A percentile compares a stretch with the other conserved stretches of the same genome.
Evolutionary conservation across 2,329 filamentous ascomycete genomes (phyloP).

Genomic region (Thermochaetoides dissita): DNA sequence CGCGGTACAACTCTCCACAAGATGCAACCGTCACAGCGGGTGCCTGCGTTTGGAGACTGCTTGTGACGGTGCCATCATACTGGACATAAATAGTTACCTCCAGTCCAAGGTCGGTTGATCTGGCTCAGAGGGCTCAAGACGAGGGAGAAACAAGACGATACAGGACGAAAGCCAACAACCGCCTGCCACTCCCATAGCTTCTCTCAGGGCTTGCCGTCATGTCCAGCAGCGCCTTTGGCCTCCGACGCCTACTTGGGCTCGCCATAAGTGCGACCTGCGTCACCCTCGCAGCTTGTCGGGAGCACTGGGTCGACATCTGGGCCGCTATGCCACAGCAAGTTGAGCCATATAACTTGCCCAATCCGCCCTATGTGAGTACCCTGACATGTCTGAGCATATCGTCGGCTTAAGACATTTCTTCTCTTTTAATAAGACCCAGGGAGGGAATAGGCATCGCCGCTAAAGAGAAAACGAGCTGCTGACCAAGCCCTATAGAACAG

Average conservation of each 20-base stretch:
- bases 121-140: not conserved
- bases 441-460: not conserved
- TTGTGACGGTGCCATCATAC: not conserved
- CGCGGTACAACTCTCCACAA: not conserved
- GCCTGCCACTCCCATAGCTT: not conserved
- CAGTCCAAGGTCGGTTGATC: no score
- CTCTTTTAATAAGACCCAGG: not conserved
- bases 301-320: constrained; percentile 49
- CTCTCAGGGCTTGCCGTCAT: constrained; percentile 2
- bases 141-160: not conserved
- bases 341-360: constrained; percentile 44
- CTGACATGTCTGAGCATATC: not conserved
- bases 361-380: constrained; percentile 36
- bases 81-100: constrained; percentile 1
- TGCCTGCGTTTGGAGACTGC: constrained; percentile 7
- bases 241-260: constrained; percentile 10
- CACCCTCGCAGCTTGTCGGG: constrained; percentile 10
- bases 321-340: constrained; percentile 48
- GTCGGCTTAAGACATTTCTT: not conserved
- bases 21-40: constrained; percentile 6
- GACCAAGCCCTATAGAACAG: constrained; percentile 31
- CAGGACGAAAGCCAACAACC: not conserved
- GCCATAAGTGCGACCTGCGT: constrained; percentile 6
- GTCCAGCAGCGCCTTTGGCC: constrained; percentile 2
- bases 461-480: not conserved